Evolutionary conservation across 495 filamentous ascomycete genomes (phyloP).

Genomic region (Pseudomonodictys pantanalensis): DNA sequence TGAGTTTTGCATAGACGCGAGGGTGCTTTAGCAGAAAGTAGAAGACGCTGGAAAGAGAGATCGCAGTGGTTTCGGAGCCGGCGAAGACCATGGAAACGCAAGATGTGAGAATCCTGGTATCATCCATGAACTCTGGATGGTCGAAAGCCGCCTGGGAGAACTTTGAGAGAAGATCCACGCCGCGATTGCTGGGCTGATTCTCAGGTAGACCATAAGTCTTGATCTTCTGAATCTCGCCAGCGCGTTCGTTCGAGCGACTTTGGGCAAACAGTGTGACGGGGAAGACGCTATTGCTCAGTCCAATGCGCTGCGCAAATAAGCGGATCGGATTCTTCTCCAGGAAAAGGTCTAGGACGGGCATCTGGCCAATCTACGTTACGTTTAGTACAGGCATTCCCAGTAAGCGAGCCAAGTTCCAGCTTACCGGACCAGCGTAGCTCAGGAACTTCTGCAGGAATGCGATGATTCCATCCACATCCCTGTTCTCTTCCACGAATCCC

Average conservation of each 20-base stretch:
- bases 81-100: constrained; percentile 61
- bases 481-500: constrained; percentile 42
- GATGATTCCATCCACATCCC: constrained; percentile 45
- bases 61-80: constrained; percentile 46
- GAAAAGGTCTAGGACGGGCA: constrained; percentile 51
- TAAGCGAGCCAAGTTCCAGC: constrained; percentile 1
- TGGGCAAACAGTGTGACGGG: constrained; percentile 61
- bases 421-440: constrained; percentile 46
- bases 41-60: constrained; percentile 43
- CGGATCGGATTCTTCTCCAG: constrained; percentile 53
- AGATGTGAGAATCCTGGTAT: constrained; percentile 62
- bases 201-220: constrained; percentile 36
- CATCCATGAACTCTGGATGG: constrained; percentile 62
- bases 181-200: constrained; percentile 37
- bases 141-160: constrained; percentile 49
- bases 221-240: constrained; percentile 45
- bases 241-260: constrained; percentile 54
- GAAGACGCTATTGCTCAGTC: constrained; percentile 55
- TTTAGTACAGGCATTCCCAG: neutral
- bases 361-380: constrained; percentile 45
- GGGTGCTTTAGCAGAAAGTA: constrained; percentile 44
- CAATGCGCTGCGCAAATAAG: constrained; percentile 39
- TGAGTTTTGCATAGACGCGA: constrained; percentile 40
- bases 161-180: constrained; percentile 48
- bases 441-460: constrained; percentile 46